phyloP scores from a whole-genome alignment of 1,284 basidiomycete species.

The Malassezia psittaci region DNA sequence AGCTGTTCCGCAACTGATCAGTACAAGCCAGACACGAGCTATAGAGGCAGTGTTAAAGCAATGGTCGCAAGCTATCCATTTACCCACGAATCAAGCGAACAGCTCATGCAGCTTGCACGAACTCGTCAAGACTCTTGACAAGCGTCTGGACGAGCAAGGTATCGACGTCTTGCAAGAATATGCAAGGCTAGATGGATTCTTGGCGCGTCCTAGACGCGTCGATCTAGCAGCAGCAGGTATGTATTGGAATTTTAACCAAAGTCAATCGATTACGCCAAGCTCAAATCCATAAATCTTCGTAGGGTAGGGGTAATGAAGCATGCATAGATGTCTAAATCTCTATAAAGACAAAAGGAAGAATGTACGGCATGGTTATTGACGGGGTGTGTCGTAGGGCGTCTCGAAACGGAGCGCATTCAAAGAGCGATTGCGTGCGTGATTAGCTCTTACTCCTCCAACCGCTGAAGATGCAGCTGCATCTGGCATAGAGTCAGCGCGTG shows the following conservation, averaged over 20 bases:
- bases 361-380: neutral
- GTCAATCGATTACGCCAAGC: slow-evolving; percentile 12
- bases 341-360: neutral
- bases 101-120: neutral
- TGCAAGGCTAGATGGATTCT: slow-evolving; percentile 7
- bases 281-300: neutral
- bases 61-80: neutral
- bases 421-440: slow-evolving; percentile 17
- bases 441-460: neutral
- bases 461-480: slow-evolving; percentile 8
- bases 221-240: slow-evolving; percentile 7
- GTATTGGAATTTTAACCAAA: neutral
- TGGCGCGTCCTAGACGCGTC: slow-evolving; percentile 10
- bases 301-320: neutral
- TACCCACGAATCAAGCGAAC: too few species aligned
- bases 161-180: slow-evolving; percentile 3
- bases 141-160: neutral
- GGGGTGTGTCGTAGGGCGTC: slow-evolving; percentile 1
- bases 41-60: slow-evolving; percentile 10
- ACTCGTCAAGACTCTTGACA: slow-evolving; percentile 1
- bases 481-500: neutral
- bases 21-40: slow-evolving; percentile 13
- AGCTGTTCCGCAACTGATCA: slow-evolving; percentile 10
- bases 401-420: slow-evolving; percentile 2
- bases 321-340: too few species aligned